Evolutionary conservation across 129 eudicot species (phyloP).

Genomic region (Heracleum sosnowskyi): DNA sequence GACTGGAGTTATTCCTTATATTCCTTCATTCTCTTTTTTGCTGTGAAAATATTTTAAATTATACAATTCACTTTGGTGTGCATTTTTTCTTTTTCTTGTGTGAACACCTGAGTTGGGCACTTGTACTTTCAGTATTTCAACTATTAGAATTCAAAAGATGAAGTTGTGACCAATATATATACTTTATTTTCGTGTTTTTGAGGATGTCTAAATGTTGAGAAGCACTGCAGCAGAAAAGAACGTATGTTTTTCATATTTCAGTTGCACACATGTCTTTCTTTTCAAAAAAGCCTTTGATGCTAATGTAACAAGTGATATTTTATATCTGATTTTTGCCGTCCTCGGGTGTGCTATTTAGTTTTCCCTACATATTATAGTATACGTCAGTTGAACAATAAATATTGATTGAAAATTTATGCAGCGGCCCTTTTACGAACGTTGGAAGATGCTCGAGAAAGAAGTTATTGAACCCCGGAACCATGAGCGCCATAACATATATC

Average conservation of each 20-base stretch:
- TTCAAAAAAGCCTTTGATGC: not conserved
- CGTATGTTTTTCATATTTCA: not conserved
- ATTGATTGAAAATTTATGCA: slow-evolving; percentile 22
- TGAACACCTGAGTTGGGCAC: not conserved
- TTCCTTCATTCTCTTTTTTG: not conserved
- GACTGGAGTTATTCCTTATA: not conserved
- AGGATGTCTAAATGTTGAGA: not conserved
- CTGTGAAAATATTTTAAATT: not conserved
- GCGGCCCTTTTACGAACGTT: slow-evolving; percentile 92
- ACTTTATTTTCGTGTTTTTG: not conserved
- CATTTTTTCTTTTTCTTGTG: not conserved
- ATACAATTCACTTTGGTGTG: not conserved
- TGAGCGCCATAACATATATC: slow-evolving; percentile 57
- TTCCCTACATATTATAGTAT: not conserved
- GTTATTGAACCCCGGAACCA: slow-evolving; percentile 82
- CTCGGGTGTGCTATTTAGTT: not conserved
- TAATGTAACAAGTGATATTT: not conserved
- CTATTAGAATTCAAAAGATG: not conserved
- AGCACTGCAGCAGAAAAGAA: not conserved
- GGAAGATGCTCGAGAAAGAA: slow-evolving; percentile 98
- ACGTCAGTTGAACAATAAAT: not conserved
- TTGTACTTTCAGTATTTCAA: not conserved
- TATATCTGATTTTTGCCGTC: not conserved
- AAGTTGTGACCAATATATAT: not conserved
- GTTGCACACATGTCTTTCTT: not conserved